phyloP scores from a whole-genome alignment of 257 asterid species.

The Solanum pinnatisectum region DNA sequence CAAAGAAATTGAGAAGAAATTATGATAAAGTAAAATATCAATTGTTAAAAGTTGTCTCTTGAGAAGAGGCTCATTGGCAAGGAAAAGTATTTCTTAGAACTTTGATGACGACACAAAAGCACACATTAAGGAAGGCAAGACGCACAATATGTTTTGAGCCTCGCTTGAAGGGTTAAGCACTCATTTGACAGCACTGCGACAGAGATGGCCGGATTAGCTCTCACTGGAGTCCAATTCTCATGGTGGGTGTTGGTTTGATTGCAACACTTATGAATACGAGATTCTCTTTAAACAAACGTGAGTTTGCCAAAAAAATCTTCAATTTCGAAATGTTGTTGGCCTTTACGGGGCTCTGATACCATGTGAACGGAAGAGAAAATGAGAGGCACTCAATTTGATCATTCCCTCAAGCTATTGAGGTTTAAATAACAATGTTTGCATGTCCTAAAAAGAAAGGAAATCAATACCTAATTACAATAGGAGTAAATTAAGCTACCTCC shows the following conservation, averaged over 20 bases:
- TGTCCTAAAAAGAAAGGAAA: neutral
- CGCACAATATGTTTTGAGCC: neutral
- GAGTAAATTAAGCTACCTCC: neutral
- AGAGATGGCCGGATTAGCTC: neutral
- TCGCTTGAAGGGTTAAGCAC: neutral
- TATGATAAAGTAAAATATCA: neutral
- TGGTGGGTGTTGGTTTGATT: neutral
- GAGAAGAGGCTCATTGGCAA: neutral
- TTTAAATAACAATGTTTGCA: neutral
- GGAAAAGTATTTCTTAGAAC: neutral
- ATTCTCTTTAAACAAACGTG: neutral
- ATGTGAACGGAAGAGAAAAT: neutral
- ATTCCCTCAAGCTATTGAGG: neutral
- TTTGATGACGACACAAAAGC: neutral
- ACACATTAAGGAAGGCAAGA: neutral
- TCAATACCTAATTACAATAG: neutral
- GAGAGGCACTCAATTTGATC: neutral
- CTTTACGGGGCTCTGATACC: neutral
- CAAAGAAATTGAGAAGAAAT: neutral
- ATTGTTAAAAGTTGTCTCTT: neutral
- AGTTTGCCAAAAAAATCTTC: neutral
- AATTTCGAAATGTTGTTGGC: neutral
- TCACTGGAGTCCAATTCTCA: too few species aligned
- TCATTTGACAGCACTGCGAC: neutral
- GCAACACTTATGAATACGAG: neutral